Base-by-base conservation (phyloP, 768 basidiomycete species). In the Termitomyces eurrhizus region DNA sequence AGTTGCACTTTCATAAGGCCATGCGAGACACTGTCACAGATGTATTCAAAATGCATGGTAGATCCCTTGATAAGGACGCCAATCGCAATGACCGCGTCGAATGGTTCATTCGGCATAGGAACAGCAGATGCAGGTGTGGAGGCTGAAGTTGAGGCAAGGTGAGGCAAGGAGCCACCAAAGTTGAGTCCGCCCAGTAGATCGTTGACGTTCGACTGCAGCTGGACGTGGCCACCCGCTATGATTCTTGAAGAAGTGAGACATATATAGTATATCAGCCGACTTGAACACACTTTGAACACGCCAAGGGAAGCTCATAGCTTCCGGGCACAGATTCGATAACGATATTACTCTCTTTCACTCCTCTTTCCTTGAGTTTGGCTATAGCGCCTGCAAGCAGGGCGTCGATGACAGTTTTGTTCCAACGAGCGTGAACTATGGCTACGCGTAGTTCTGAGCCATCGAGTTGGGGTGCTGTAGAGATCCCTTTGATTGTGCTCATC, bases 1-100 rank as follows among this genome's bases (percentile, higher is more conserved):
- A 98, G 78, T 75, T 96, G 94, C 24, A 98, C 86, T 68, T 84
- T 85, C 97, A 98, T 99, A 64, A 99, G 79, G 48, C 88, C 95
- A 67, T 98, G 91, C 45, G 93, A 87, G 61, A 98, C 95, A 62
- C 87, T 85, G 68, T 98, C 94, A 74, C 85, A 92, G 73, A 98
- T 99, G 81, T 99, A 99, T 74, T 99, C 97, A 74, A 98, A 99
- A 78, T 99, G 97, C 94, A 97, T 97, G 18, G 97, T 98, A 1
- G 86, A 81, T 56, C 97, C 96, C 73, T 99, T 99, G 80, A 99
- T 97, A 71, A 99, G 88, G 41, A 96, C 94, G 14, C 97, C 97
- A 69, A 98, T 93, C 56, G 97, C 95, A 72, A 99, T 96, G 64
- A 97, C 88, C 14, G 95, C 97, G 72, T 96, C 90, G 67, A 98